A percentile compares a stretch with the other conserved stretches of the same genome.
These are phyloP conservation scores for Arctostaphylos glauca DNA, from an alignment of 148 eudicot genomes.

Conservation along the genomic window DNA sequence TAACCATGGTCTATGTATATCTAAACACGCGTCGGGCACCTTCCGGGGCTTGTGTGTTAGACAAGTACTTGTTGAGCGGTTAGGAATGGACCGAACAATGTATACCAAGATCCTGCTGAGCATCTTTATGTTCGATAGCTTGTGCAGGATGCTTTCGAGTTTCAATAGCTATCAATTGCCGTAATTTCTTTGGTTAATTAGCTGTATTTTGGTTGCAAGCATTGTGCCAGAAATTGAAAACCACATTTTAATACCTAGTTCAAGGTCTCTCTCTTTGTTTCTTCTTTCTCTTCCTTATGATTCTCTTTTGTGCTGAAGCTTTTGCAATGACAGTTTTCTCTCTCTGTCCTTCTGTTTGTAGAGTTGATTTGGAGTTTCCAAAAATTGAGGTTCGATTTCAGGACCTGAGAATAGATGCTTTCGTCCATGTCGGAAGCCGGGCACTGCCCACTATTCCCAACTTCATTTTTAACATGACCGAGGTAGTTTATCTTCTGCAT, in stretches of 20 bases:
- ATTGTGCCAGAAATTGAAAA: background rate
- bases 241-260: background rate
- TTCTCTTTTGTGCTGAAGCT: slow-evolving; percentile 12
- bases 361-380: slow-evolving; percentile 87
- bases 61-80: background rate
- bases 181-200: background rate
- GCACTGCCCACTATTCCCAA: slow-evolving; percentile 90
- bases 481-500: slow-evolving; percentile 34
- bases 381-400: slow-evolving; percentile 81
- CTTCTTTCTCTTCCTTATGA: background rate
- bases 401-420: slow-evolving; percentile 70
- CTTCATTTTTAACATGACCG: slow-evolving; percentile 72
- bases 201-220: background rate
- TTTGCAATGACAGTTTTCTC: background rate
- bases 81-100: background rate
- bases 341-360: slow-evolving; percentile 34
- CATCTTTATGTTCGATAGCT: background rate
- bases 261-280: background rate
- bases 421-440: slow-evolving; percentile 84
- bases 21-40: background rate
- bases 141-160: background rate
- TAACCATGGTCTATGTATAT: background rate
- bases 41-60: background rate
- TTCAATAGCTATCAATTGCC: background rate
- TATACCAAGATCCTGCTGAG: background rate